Conservation (phyloP, 495 filamentous ascomycete genomes). For the Penicillium simplicissimum region DNA sequence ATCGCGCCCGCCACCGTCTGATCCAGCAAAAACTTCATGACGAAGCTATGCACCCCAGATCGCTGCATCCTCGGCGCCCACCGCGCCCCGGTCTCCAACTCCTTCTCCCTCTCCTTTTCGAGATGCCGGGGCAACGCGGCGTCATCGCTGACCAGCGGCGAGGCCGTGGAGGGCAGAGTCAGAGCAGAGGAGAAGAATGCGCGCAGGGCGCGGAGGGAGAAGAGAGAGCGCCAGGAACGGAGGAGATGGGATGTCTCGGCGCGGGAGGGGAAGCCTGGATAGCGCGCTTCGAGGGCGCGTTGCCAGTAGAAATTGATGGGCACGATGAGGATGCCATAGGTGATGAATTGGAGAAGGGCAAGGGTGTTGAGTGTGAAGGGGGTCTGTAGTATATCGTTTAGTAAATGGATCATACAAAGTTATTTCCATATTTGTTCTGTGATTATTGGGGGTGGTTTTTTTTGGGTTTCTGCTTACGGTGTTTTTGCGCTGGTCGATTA, state of each 20-base stretch:
- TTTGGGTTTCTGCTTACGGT: constrained; percentile 49
- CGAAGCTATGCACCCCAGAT: constrained; percentile 61
- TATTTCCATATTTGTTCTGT: no score
- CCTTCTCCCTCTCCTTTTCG: constrained; percentile 54
- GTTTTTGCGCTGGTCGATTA: constrained; percentile 65
- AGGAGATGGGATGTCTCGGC: constrained; percentile 24
- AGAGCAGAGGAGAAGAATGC: constrained; percentile 26
- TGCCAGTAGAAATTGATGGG: constrained; percentile 93
- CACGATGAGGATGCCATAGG: constrained; percentile 72
- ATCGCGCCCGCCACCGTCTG: constrained; percentile 72
- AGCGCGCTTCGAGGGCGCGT: constrained; percentile 54
- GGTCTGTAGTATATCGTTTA: constrained; percentile 13
- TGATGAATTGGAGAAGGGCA: constrained; percentile 73
- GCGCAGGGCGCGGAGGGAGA: constrained; percentile 44
- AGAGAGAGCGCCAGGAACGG: constrained; percentile 19
- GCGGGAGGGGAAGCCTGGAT: constrained; percentile 47
- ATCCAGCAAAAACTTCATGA: constrained; percentile 80
- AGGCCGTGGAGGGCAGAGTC: background rate
- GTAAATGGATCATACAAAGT: no score
- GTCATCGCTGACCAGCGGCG: constrained; percentile 32
- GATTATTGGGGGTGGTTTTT: no score
- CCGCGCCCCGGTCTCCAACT: constrained; percentile 13
- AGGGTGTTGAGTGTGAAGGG: constrained; percentile 56
- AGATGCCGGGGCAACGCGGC: constrained; percentile 39
- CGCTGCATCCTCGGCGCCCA: constrained; percentile 28